Percentiles rank a stretch among this genome's conserved stretches.
phyloP scores from a whole-genome alignment of 2,329 filamentous ascomycete genomes.

The Gyromitra esculenta region DNA sequence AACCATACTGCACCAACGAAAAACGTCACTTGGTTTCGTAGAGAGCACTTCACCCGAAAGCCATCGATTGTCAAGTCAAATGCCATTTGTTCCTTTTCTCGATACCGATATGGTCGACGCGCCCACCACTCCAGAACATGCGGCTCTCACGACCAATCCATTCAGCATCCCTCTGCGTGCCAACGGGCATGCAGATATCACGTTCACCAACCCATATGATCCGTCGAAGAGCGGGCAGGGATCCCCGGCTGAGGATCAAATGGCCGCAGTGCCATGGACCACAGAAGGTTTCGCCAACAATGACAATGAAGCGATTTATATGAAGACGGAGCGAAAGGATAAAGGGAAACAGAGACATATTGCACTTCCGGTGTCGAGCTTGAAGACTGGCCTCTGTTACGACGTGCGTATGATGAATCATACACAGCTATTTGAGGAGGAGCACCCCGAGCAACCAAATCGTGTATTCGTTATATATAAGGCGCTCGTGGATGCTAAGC shows the following conservation, averaged over 20 bases:
- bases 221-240: constrained; percentile 21
- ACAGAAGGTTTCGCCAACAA: not conserved
- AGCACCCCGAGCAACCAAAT: constrained; percentile 93
- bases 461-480: constrained; percentile 94
- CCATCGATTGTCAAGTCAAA: constrained; percentile 13
- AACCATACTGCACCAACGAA: constrained; percentile 26
- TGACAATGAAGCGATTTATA: not conserved
- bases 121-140: constrained; percentile 13
- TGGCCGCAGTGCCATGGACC: not conserved
- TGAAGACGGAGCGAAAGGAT: not conserved
- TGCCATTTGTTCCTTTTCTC: constrained; percentile 38
- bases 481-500: constrained; percentile 80
- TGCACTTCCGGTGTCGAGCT: constrained; percentile 42
- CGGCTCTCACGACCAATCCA: constrained; percentile 24
- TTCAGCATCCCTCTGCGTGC: constrained; percentile 30
- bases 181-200: constrained; percentile 42
- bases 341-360: constrained; percentile 16
- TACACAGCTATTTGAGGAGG: constrained; percentile 80
- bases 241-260: constrained; percentile 11
- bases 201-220: constrained; percentile 32
- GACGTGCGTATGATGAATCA: constrained; percentile 97
- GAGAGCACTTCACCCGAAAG: constrained; percentile 1
- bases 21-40: constrained; percentile 2
- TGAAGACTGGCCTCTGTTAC: constrained; percentile 81
- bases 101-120: constrained; percentile 43